Percentiles rank a stretch among this genome's conserved stretches.
phyloP scores from a whole-genome alignment of 2,329 filamentous ascomycete genomes.

The Epichloe uncinata region DNA sequence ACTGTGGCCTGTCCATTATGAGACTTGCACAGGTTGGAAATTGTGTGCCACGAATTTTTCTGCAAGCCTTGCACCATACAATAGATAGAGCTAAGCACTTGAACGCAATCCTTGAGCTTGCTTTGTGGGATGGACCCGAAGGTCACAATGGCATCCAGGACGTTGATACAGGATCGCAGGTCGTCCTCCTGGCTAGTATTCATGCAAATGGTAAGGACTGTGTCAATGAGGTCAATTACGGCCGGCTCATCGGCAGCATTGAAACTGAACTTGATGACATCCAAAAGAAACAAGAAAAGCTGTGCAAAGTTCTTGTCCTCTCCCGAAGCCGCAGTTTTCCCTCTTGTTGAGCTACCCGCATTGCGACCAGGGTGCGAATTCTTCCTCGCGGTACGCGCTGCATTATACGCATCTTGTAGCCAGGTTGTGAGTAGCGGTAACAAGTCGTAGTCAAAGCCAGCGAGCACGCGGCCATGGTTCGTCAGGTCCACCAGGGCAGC shows the following conservation, averaged over 20 bases:
- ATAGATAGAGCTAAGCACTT: slow-evolving; percentile 60
- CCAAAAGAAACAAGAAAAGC: slow-evolving; percentile 51
- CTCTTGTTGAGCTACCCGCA: slow-evolving; percentile 25
- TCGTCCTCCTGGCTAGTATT: slow-evolving; percentile 52
- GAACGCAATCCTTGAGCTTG: slow-evolving; percentile 52
- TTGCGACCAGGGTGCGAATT: slow-evolving; percentile 23
- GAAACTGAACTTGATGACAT: slow-evolving; percentile 65
- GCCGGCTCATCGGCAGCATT: slow-evolving; percentile 51
- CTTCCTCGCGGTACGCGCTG: slow-evolving; percentile 38
- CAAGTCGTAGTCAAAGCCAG: slow-evolving; percentile 55
- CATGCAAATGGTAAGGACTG: slow-evolving; percentile 52
- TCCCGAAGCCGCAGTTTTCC: slow-evolving; percentile 23
- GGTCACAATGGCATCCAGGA: slow-evolving; percentile 58
- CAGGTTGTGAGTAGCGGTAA: slow-evolving; percentile 48
- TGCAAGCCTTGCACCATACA: slow-evolving; percentile 47
- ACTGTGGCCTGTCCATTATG: slow-evolving; percentile 61
- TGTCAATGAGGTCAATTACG: slow-evolving; percentile 46
- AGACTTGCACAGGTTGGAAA: slow-evolving; percentile 58
- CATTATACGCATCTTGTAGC: slow-evolving; percentile 42
- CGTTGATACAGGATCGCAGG: slow-evolving; percentile 50
- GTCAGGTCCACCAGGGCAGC: slow-evolving; percentile 48
- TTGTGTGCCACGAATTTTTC: slow-evolving; percentile 54
- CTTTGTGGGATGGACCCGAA: slow-evolving; percentile 54
- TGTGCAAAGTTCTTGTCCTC: slow-evolving; percentile 51
- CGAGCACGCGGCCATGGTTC: slow-evolving; percentile 45